phyloP scores from a whole-genome alignment of 768 basidiomycete genomes.

The Podaxis mareebaensis region DNA sequence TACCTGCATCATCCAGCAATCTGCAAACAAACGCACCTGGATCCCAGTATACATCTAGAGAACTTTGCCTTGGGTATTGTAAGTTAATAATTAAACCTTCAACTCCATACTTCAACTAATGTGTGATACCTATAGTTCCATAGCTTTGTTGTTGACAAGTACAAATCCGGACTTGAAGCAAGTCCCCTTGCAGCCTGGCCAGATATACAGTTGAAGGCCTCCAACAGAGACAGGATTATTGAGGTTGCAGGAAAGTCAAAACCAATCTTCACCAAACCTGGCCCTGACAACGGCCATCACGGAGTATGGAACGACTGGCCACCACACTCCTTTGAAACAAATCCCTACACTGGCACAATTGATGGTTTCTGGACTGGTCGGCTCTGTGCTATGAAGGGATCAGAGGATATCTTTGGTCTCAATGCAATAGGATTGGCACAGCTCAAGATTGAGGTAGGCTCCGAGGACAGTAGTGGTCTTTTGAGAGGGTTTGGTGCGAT shows the following conservation, averaged over 20 bases:
- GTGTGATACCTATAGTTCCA: background rate
- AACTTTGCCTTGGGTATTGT: conserved; percentile 41
- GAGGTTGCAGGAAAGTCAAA: background rate
- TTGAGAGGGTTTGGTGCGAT: background rate
- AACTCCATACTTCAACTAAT: background rate
- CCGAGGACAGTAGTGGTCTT: background rate
- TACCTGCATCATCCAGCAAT: conserved; percentile 23
- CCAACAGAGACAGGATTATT: background rate
- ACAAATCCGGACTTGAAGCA: background rate
- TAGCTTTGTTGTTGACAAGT: background rate
- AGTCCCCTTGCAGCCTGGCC: background rate
- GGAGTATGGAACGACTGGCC: background rate
- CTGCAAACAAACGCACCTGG: conserved; percentile 36
- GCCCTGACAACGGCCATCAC: background rate
- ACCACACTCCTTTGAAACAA: conserved; percentile 3
- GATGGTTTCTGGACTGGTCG: background rate
- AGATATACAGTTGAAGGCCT: background rate
- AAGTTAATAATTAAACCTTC: conserved; percentile 1
- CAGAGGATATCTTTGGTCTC: background rate
- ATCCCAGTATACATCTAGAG: conserved; percentile 32
- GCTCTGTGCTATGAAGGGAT: background rate
- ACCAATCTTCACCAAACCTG: conserved; percentile 1
- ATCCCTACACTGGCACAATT: background rate
- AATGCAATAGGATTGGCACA: background rate
- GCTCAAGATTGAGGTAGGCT: background rate